Evolutionary conservation across 805 yeast genomes (phyloP), one percentile per base, ranked within the genome.

Genomic region (Nakazawaea holstii): DNA sequence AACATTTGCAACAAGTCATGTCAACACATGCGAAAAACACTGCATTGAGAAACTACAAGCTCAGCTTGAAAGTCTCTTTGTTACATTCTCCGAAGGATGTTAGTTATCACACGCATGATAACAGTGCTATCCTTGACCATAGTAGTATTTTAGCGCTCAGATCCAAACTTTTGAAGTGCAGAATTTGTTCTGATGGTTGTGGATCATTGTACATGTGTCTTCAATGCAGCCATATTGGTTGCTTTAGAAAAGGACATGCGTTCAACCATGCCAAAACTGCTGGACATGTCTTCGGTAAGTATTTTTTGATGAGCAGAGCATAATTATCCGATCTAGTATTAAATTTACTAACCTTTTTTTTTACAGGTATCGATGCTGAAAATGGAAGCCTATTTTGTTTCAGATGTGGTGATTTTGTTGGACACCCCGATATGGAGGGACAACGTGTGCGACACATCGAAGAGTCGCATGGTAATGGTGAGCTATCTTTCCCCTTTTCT

Each of bases 181-280:
- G 74, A 24, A 75, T 71, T 31, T 82, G 87, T 55, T 57, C 64
- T 8, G 55, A 67, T 26, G 59, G 59, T 39, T 61, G 72, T 54
- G 69, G 73, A 57, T 57, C 70, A 51, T 56, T 69, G 24, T 82
- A 73, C 56, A 76, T 85, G 72, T 87, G 95, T 61, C 61, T 87
- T 35, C 91, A 85, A 58, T 87, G 95, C 59, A 84, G 90, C 1
- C 80, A 79, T 58, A 79, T 83, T 46, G 92, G 92, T 1, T 87
- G 95, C 59, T 73, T 77, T 68, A 68, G 70, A 41, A 61, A 67
- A 35, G 57, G 65, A 4, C 83, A 78, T 58, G 76, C 77, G 38
- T 57, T 64, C 27, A 52, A 52, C 7, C 85, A 80, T 60, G 74
- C 79, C 14, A 68, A 69, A 52, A 53, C 58, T 13, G 59, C 64